phyloP scores from a whole-genome alignment of 2,329 filamentous ascomycete genomes.

The Cryphonectria radicalis region DNA sequence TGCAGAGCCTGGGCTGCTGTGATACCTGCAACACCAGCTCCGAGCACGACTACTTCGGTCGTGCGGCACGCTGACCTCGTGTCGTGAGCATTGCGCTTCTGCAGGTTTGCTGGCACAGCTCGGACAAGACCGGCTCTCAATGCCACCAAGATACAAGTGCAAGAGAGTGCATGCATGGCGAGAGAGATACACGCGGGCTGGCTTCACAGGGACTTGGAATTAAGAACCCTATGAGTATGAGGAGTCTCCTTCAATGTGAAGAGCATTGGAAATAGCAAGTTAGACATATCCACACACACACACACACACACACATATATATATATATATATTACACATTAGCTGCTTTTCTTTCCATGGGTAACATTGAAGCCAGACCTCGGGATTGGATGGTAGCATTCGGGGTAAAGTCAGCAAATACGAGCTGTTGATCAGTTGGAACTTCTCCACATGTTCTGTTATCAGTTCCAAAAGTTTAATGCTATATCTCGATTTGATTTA shows the following conservation, averaged over 20 bases:
- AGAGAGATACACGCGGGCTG: background rate
- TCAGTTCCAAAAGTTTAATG: background rate
- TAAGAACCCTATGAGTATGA: background rate
- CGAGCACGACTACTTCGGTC: slow-evolving; percentile 50
- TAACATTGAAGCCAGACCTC: background rate
- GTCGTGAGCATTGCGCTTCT: background rate
- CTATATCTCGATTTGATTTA: background rate
- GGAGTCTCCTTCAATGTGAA: background rate
- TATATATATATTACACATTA: background rate
- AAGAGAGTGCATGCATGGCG: slow-evolving; percentile 9
- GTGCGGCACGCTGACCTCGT: slow-evolving; percentile 35
- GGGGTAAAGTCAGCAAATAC: slow-evolving; percentile 10
- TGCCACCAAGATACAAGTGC: slow-evolving; percentile 2
- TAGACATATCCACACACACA: background rate
- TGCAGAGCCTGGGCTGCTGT: slow-evolving; percentile 66
- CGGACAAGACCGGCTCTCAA: background rate
- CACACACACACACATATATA: background rate
- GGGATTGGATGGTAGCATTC: slow-evolving; percentile 5
- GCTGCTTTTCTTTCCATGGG: background rate
- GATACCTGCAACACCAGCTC: slow-evolving; percentile 66
- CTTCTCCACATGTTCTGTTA: background rate
- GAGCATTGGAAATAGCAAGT: background rate
- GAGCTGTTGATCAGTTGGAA: slow-evolving; percentile 32
- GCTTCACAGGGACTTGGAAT: background rate
- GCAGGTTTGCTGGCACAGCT: slow-evolving; percentile 12